Evolutionary conservation across 495 filamentous ascomycete genomes (phyloP).

Genomic region (Baudoinia panamericana): DNA sequence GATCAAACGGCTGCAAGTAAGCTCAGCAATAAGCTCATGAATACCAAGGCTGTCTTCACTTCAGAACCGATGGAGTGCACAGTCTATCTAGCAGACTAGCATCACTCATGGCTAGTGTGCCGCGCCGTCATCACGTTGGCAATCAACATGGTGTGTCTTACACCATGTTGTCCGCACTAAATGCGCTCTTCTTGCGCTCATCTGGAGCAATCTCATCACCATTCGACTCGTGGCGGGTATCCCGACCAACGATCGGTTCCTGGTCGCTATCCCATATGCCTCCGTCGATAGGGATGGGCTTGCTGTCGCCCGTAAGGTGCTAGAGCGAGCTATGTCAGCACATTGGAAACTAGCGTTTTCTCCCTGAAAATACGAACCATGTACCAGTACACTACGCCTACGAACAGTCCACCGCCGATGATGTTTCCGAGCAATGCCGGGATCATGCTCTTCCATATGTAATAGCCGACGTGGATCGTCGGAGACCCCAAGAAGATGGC

Average conservation of each 20-base stretch:
- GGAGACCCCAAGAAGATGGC: conserved; percentile 42
- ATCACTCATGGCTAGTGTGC: no score
- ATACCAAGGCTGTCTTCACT: no score
- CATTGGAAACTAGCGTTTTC: neutral
- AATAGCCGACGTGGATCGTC: conserved; percentile 37
- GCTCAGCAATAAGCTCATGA: no score
- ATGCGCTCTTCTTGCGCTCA: no score
- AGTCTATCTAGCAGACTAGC: no score
- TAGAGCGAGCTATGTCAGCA: neutral
- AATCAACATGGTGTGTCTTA: neutral
- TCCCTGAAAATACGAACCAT: neutral
- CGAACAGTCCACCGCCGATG: conserved; percentile 28
- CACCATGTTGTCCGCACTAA: conserved; percentile 8
- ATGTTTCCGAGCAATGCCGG: conserved; percentile 46
- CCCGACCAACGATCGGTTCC: neutral
- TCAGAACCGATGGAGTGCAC: no score
- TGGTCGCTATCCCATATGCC: neutral
- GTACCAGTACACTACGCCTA: conserved; percentile 16
- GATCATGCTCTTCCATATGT: conserved; percentile 54
- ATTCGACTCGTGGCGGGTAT: neutral
- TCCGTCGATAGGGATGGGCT: conserved; percentile 1
- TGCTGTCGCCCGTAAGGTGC: conserved; percentile 1
- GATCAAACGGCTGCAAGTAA: no score
- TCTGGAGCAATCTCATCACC: neutral
- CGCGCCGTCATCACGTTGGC: no score